Evolutionary conservation across 2,329 filamentous ascomycete genomes (phyloP), one percentile per base, ranked within the genome.

Genomic region (Emydomyces testavorans): DNA sequence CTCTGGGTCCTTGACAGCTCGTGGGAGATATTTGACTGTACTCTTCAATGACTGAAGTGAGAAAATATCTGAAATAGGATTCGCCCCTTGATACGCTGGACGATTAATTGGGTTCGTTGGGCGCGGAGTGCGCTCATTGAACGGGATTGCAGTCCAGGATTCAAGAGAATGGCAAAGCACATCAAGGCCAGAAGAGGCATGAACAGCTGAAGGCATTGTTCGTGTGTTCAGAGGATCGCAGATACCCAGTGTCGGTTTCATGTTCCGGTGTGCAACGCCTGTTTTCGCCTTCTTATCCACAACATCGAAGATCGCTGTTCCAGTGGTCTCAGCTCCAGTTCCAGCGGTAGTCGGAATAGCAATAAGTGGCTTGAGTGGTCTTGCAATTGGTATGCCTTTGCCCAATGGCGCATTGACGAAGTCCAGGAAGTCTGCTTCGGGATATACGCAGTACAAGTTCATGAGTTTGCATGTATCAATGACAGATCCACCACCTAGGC

Each of bases 401-500:
- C 92, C 92, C 0, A 96, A 71, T 0, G 92, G 92, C 0, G 90
- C 90, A 61, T 96, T 96, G 65, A 98, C 92, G 58, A 98, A 98
- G 72, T 98, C 90, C 29, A 96, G 75, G 62, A 98, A 95, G 57
- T 92, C 85, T 28, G 90, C 90, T 6, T 95, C 84, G 0, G 89
- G 89, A 62, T 88, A 95, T 53, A 79, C 82, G 0, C 82, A 85
- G 69, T 96, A 96, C 0, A 98, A 76, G 62, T 98, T 98, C 89
- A 98, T 96, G 49, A 98, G 75, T 68, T 98, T 98, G 47, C 92
- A 90, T 0, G 92, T 98, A 67, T 98, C 92, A 56, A 98, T 98
- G 55, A 96, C 92, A 32, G 87, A 94, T 31, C 92, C 92, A 57
- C 88, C 82, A 15, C 77, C 66, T 68, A 28, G 6, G 31, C 20